Evolutionary conservation across 1,139 yeast genomes (phyloP).

Genomic region (Magnusiomyces magnusii): DNA sequence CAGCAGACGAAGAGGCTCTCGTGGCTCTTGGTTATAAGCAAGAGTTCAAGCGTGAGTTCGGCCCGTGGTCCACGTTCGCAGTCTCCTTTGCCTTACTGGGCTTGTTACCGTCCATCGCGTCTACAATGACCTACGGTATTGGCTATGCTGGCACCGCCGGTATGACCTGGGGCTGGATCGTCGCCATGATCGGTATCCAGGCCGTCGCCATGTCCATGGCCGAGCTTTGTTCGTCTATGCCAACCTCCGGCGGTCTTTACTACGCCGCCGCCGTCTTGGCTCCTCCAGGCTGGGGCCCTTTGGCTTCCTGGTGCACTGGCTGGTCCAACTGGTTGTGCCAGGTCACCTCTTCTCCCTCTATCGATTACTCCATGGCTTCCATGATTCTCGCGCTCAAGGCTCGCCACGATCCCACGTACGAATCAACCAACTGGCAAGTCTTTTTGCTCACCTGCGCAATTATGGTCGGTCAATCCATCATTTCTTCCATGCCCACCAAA

Average conservation of each 20-base stretch:
- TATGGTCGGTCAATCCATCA: conserved; percentile 42
- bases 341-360: conserved; percentile 56
- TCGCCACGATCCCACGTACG: conserved; percentile 32
- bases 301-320: conserved; percentile 53
- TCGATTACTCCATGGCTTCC: conserved; percentile 52
- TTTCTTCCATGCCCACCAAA: conserved; percentile 40
- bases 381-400: conserved; percentile 51
- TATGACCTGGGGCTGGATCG: conserved; percentile 55
- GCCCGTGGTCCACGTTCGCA: conserved; percentile 53
- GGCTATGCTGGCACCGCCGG: conserved; percentile 54
- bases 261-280: conserved; percentile 48
- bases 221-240: conserved; percentile 52
- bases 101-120: conserved; percentile 52
- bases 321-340: conserved; percentile 55
- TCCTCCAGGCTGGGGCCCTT: conserved; percentile 44
- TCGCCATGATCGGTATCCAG: conserved; percentile 45
- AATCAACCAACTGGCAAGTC: conserved; percentile 44
- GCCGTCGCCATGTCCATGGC: conserved; percentile 49
- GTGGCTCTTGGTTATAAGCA: conserved; percentile 62
- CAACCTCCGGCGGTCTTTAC: conserved; percentile 64
- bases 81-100: conserved; percentile 67
- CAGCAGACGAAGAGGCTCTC: conserved; percentile 26
- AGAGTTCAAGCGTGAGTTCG: conserved; percentile 57
- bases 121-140: conserved; percentile 36
- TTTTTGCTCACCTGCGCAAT: conserved; percentile 48